Base-by-base conservation (phyloP, 208 protist genomes). In the Acanthamoeba castellanii region DNA sequence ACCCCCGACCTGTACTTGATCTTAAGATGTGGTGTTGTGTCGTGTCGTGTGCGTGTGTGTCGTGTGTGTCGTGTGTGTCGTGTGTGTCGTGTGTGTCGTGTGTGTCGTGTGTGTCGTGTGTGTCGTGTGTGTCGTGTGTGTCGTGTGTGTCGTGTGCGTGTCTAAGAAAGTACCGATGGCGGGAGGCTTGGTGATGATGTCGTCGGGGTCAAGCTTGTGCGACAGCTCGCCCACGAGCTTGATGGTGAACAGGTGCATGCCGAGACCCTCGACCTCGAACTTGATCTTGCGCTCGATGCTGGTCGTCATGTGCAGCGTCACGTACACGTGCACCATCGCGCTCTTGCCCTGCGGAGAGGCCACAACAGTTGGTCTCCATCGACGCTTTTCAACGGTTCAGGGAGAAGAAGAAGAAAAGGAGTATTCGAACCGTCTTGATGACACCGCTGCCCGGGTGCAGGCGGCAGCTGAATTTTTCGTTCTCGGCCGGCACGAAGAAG, bases 401-500 rank as follows among this genome's bases (percentile, higher is more conserved):
- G 14, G 50, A 11, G 50, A 6, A 55, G 6, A 11, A 66, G 18
- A 81, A 50, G 14, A 16, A 42, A 8, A 42, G 68, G 2, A 42
- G 34, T 1, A 76, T 0, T 0, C 14, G 30, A 37, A 81, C 72
- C 72, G 72, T 42, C 20, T 81, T 81, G 32, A 87, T 57, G 55
- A 78, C 32, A 37, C 88, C 88, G 55, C 8, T 61, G 18, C 88
- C 88, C 30, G 88, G 88, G n/a, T 78, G 42, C 14, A 93, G 88
- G 1, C 64, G 42, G 37, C 88, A 93, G 25, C n/a, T 78, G 25
- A 93, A 93, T 61, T 93, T 93, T 2, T 93, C 61, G 42, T 93
- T 72, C 3, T 93, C 88, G 7, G 42, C 68, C 32, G 88, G 88
- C n/a, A 93, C 88, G 52, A 93, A 93, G 64, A 93, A 93, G 16